These are phyloP conservation scores for Scheffersomyces ergatensis DNA, from an alignment of 805 yeast species.

Conservation along the genomic window DNA sequence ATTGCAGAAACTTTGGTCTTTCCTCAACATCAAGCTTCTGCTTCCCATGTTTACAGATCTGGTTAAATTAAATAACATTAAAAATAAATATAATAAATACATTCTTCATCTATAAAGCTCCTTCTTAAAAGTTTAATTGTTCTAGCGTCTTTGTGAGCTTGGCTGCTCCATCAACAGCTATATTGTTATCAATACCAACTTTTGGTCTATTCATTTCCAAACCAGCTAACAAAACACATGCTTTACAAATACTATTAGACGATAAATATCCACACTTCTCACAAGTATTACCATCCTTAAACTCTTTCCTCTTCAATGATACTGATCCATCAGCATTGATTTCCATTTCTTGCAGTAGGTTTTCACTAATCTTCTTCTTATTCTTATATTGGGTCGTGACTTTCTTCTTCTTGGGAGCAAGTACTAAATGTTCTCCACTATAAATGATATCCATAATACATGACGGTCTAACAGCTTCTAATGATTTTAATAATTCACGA, in stretches of 20 bases:
- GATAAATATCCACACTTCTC: conserved; percentile 90
- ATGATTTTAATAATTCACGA: conserved; percentile 81
- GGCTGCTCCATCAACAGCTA: conserved; percentile 62
- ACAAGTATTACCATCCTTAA: conserved; percentile 71
- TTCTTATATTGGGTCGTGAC: conserved; percentile 33
- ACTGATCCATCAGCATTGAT: conserved; percentile 64
- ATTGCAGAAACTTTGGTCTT: conserved; percentile 38
- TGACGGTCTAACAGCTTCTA: conserved; percentile 88
- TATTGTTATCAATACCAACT: conserved; percentile 51
- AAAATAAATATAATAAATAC: background rate
- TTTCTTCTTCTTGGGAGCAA: conserved; percentile 55
- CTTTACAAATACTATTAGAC: conserved; percentile 86
- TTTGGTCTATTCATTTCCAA: conserved; percentile 75
- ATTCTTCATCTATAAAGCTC: background rate
- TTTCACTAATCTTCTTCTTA: conserved; percentile 16
- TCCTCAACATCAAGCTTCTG: conserved; percentile 37
- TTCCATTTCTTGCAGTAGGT: conserved; percentile 41
- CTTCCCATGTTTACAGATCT: conserved; percentile 20
- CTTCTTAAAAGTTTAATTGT: conserved; percentile 51
- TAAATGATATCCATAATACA: conserved; percentile 92
- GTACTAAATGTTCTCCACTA: conserved; percentile 83
- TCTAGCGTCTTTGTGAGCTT: conserved; percentile 60
- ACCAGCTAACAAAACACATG: conserved; percentile 85
- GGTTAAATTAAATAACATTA: no score
- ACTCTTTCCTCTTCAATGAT: conserved; percentile 32